Evolutionary conservation across 768 basidiomycete genomes (phyloP), one percentile per base, ranked within the genome.

Genomic region (Termitomyces eurrhizus): DNA sequence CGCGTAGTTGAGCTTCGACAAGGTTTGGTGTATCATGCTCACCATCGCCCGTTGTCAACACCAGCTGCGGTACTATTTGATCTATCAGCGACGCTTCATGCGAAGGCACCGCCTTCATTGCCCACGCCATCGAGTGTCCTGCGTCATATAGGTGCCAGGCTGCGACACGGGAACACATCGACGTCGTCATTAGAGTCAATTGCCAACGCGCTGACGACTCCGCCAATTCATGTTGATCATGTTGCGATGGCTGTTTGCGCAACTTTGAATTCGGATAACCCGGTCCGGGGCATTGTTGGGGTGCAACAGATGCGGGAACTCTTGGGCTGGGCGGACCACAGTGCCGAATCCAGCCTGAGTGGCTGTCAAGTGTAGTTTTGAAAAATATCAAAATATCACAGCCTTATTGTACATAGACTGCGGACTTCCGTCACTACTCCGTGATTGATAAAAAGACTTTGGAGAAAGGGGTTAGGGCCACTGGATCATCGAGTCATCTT

Each of bases 1-100:
- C 39, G 21, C 13, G 8, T 39, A 14, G 37, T 57, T 46, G 24
- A 45, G 26, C 24, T 54, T 42, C 62, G 44, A 51, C 65, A 71
- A 94, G 97, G 95, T 64, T 79, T 99, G 56, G 93, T 99, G 66
- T 98, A 98, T 75, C 96, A 98, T 70, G 90, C 96, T 9, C 94
- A 97, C 73, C 79, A 88, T 65, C 87, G 95, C 46, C 97, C 97
- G n/a, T 68, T 95, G 52, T 89, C 90, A 11, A 89, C 93, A 45
- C 89, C 93, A 54, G 80, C 91, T 56, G 95, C 96, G 1, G 88
- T 89, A 7, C 69, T 94, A 58, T 80, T 97, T 45, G 92, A 94
- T 69, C 74, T 95, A 8, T 91, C 94, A 26, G 83, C 93, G 11
- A 78, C 81, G 7, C 57, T 94, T 29, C 92, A 94, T 69, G 75